Base-by-base conservation (phyloP, 2,329 filamentous ascomycete genomes). In the Lachnum nothofagi region DNA sequence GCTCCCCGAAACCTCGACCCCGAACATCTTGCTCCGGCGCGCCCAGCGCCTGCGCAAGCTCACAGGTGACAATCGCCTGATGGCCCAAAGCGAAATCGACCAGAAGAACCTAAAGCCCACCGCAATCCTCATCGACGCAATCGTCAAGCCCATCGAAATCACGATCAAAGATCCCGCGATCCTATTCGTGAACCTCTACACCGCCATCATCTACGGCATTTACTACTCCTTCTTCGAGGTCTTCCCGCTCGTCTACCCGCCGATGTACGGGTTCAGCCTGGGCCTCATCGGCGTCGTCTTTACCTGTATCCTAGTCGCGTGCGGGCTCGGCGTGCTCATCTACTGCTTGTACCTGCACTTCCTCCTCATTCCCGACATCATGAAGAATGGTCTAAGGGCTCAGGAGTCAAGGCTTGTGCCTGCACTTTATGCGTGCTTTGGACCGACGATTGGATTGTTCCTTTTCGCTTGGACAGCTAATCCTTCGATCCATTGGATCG, bases 151-250 rank as follows among this genome's bases (percentile, higher is more conserved):
- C 2, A 65, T 77, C 12, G 73, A 80, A 63, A 79, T 84, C 58
- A 80, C 73, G 5, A 53, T 82, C 61, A 76, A 79, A 60, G 80
- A 83, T 48, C 81, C 81, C 0, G 77, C 80, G 10, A 74, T 85
- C 55, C 64, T 80, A 51, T 83, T 85, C 63, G 74, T 79, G 1
- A 78, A 82, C 59, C 48, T 82, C 31, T 85, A 84, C 65, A 79
- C 76, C 3, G 75, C 75, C 46, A 73, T 84, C 56, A 74, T 79
- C 56, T 85, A 83, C 64, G 77, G 72, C 45, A 81, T 79, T 60
- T 81, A 80, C 68, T 80, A 80, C 59, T 74, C 71, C 35, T 85
- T 76, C 67, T 85, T 85, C 61, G 81, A 85, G 59, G 77, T 77
- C n/a, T 85, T 85, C 64, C 80, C 81, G 3, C 68, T 83, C 12